Evolutionary conservation across 441 rosid species (phyloP).

Genomic region (Eutrema salsugineum): DNA sequence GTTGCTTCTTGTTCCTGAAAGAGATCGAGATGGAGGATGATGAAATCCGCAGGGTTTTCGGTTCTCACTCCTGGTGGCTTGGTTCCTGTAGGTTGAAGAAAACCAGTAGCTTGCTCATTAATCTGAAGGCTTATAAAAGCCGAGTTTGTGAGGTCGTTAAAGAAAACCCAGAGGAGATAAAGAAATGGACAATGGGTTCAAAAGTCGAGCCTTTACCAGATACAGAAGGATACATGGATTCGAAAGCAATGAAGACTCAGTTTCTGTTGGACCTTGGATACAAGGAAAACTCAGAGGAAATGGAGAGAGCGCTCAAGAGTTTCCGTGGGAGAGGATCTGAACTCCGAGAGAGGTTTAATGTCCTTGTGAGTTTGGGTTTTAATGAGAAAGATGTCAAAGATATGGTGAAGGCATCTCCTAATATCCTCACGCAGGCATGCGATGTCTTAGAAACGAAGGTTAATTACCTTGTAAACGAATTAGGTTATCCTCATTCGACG

Average conservation of each 20-base stretch:
- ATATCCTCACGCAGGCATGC: constrained; percentile 46
- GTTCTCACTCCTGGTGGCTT: constrained; percentile 42
- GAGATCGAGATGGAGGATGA: constrained; percentile 65
- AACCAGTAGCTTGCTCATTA: constrained; percentile 40
- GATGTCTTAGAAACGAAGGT: constrained; percentile 51
- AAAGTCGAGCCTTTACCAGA: constrained; percentile 37
- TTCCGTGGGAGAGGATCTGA: constrained; percentile 63
- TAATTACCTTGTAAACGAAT: constrained; percentile 41
- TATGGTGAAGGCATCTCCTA: constrained; percentile 57
- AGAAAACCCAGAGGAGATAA: constrained; percentile 61
- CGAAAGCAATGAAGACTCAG: constrained; percentile 45
- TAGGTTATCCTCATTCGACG: constrained; percentile 52
- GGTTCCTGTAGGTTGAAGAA: constrained; percentile 59
- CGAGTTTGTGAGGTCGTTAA: constrained; percentile 45
- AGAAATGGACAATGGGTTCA: constrained; percentile 54
- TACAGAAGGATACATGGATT: constrained; percentile 22
- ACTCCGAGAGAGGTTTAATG: constrained; percentile 68
- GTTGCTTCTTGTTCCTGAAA: constrained; percentile 44
- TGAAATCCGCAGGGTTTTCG: constrained; percentile 46
- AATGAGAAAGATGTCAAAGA: constrained; percentile 44
- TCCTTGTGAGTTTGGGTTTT: constrained; percentile 54
- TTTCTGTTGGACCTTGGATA: constrained; percentile 58
- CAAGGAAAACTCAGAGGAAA: constrained; percentile 33
- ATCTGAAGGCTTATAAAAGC: constrained; percentile 52
- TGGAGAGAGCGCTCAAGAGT: constrained; percentile 42